phyloP scores from a whole-genome alignment of 768 basidiomycete species.

The Agaricus sinodeliciosus region DNA sequence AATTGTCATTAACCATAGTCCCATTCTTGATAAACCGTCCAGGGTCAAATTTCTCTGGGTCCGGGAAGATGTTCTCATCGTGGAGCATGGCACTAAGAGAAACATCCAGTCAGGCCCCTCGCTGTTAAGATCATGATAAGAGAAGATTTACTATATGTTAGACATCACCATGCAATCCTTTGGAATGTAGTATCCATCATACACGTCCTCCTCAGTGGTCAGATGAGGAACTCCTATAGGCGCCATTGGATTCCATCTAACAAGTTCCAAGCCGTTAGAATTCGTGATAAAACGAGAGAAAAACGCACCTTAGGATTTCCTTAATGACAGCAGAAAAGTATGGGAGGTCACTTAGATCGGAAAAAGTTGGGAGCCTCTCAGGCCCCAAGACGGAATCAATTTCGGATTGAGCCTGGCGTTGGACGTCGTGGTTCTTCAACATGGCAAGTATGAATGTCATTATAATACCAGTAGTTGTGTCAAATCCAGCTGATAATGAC shows the following conservation, averaged over 20 bases:
- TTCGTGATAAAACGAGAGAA: neutral
- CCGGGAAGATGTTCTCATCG: constrained; percentile 39
- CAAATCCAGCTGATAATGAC: neutral
- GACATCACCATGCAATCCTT: constrained; percentile 38
- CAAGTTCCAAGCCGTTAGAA: too few species aligned
- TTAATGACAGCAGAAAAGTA: constrained; percentile 20
- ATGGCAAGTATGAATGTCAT: constrained; percentile 5
- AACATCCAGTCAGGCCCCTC: neutral
- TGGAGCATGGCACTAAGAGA: constrained; percentile 41
- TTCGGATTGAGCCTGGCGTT: constrained; percentile 19
- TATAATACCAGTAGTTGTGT: neutral
- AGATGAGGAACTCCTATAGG: constrained; percentile 32
- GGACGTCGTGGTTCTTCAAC: constrained; percentile 10
- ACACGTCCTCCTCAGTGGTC: constrained; percentile 22
- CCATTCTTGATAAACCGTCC: constrained; percentile 23
- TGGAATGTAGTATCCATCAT: constrained; percentile 37
- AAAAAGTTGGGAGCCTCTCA: constrained; percentile 19
- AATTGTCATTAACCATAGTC: neutral
- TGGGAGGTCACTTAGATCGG: constrained; percentile 17
- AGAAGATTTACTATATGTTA: constrained; percentile 36
- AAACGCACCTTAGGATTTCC: constrained; percentile 13
- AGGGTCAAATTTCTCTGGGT: constrained; percentile 42
- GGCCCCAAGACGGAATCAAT: constrained; percentile 20
- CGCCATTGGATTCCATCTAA: neutral
- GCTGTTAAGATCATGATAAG: neutral